These are phyloP conservation scores for Raphanus raphanistrum DNA, from an alignment of 345 rosid genomes.

Conservation along the genomic window DNA sequence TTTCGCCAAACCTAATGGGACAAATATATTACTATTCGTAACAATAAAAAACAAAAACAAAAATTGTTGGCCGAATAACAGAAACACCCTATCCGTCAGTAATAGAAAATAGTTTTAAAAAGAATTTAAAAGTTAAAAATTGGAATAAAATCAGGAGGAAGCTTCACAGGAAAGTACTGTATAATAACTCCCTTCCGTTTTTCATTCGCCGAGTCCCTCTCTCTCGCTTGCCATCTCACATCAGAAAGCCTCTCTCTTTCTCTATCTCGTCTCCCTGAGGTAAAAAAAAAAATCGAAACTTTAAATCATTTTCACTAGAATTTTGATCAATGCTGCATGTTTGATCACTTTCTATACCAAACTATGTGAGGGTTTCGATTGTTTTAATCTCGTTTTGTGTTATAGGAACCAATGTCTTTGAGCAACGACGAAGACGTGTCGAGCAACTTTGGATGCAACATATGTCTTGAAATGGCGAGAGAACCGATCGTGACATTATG, in stretches of 20 bases:
- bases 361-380: background rate
- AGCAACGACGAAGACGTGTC: slow-evolving; percentile 54
- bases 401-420: slow-evolving; percentile 27
- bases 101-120: background rate
- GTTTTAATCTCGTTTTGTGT: background rate
- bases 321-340: background rate
- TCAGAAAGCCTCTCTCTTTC: slow-evolving; percentile 4
- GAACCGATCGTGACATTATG: slow-evolving; percentile 93
- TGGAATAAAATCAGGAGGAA: background rate
- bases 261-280: background rate
- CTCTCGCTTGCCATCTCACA: slow-evolving; percentile 13
- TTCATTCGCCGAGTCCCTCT: slow-evolving; percentile 13
- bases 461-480: slow-evolving; percentile 87
- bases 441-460: slow-evolving; percentile 81
- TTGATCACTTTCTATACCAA: background rate
- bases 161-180: background rate
- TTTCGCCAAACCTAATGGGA: background rate
- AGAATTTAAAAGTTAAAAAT: background rate
- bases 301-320: background rate
- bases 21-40: background rate
- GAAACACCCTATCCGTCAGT: background rate
- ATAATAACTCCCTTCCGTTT: slow-evolving; percentile 3
- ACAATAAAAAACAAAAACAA: background rate
- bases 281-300: slow-evolving; percentile 1
- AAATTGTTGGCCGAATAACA: background rate